A percentile compares a stretch with the other conserved stretches of the same genome.
Conservation (phyloP, 2,329 filamentous ascomycete species). For the Talaromyces albobiverticillius region DNA sequence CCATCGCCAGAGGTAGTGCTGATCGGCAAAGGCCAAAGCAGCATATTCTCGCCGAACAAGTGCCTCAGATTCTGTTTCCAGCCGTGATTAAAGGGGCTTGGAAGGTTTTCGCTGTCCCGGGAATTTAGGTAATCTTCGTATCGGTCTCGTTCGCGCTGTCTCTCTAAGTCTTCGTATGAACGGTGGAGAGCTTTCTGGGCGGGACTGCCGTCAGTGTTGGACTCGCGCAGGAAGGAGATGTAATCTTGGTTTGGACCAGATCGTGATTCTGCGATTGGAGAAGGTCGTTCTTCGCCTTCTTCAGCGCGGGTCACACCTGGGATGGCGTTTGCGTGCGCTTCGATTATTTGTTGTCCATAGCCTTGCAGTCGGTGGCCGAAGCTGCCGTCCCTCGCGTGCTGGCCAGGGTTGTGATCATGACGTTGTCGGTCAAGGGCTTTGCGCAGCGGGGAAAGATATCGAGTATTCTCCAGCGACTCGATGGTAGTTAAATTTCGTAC, state of each 20-base stretch:
- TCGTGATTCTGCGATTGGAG: slow-evolving; percentile 25
- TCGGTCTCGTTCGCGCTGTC: slow-evolving; percentile 61
- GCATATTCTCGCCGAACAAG: slow-evolving; percentile 71
- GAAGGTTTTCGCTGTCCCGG: slow-evolving; percentile 79
- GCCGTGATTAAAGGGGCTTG: slow-evolving; percentile 90
- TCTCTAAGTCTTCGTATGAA: slow-evolving; percentile 58
- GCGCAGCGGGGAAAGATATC: slow-evolving; percentile 80
- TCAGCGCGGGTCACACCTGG: slow-evolving; percentile 77
- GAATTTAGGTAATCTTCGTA: slow-evolving; percentile 86
- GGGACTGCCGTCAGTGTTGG: slow-evolving; percentile 33
- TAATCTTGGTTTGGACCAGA: slow-evolving; percentile 15
- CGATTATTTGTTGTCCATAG: slow-evolving; percentile 70
- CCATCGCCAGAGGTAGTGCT: slow-evolving; percentile 86
- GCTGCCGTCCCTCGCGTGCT: slow-evolving; percentile 30
- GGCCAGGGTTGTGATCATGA: slow-evolving; percentile 28
- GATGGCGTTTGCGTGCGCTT: slow-evolving; percentile 77
- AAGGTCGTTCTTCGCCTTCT: slow-evolving; percentile 67
- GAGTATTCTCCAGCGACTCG: slow-evolving; percentile 91
- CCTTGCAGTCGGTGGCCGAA: slow-evolving; percentile 50
- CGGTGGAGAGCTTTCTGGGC: slow-evolving; percentile 45
- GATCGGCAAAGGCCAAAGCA: slow-evolving; percentile 77
- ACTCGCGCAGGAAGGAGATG: slow-evolving; percentile 11
- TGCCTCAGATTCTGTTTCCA: slow-evolving; percentile 75
- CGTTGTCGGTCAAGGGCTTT: slow-evolving; percentile 66
- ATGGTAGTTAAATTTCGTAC: slow-evolving; percentile 84